Conservation (phyloP, 2,329 filamentous ascomycete species). For the Fusarium fujikuroi region DNA sequence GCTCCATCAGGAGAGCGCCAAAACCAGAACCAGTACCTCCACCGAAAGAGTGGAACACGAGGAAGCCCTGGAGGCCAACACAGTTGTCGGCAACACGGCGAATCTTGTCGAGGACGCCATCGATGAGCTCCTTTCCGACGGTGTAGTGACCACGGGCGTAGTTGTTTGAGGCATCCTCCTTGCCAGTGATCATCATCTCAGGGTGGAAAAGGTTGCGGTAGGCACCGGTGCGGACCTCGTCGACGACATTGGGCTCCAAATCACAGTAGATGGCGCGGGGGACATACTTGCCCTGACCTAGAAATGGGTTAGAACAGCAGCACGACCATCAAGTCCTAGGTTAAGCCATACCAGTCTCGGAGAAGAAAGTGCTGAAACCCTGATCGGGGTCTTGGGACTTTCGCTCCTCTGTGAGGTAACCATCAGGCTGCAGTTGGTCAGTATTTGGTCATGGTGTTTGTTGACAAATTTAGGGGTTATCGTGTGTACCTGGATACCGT, state of each 20-base stretch:
- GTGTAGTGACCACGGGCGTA: slow-evolving; percentile 99
- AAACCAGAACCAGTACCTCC: slow-evolving; percentile 99
- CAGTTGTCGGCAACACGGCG: slow-evolving; percentile 98
- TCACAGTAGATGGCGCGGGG: slow-evolving; percentile 99
- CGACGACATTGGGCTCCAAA: slow-evolving; percentile 99
- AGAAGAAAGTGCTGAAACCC: slow-evolving; percentile 99
- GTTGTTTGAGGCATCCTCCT: slow-evolving; percentile 99
- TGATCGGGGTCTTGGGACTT: slow-evolving; percentile 93
- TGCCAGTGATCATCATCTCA: slow-evolving; percentile 99
- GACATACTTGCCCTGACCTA: slow-evolving; percentile 98
- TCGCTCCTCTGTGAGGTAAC: slow-evolving; percentile 97
- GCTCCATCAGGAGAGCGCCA: slow-evolving; percentile 98
- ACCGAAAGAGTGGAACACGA: slow-evolving; percentile 99
- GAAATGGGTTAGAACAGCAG: slow-evolving; percentile 31
- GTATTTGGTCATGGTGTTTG: slow-evolving; percentile 26
- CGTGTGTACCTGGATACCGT: slow-evolving; percentile 90
- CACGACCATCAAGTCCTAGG: neutral
- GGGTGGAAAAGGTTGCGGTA: slow-evolving; percentile 99
- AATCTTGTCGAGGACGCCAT: slow-evolving; percentile 97
- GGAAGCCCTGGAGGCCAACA: slow-evolving; percentile 96
- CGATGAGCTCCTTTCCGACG: slow-evolving; percentile 98
- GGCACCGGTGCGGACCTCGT: slow-evolving; percentile 96
- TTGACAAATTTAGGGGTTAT: slow-evolving; percentile 40
- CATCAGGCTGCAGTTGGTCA: slow-evolving; percentile 78
- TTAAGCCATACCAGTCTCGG: slow-evolving; percentile 84